Evolutionary conservation across 768 basidiomycete species (phyloP).

Genomic region (Pulveroboletus sp.): DNA sequence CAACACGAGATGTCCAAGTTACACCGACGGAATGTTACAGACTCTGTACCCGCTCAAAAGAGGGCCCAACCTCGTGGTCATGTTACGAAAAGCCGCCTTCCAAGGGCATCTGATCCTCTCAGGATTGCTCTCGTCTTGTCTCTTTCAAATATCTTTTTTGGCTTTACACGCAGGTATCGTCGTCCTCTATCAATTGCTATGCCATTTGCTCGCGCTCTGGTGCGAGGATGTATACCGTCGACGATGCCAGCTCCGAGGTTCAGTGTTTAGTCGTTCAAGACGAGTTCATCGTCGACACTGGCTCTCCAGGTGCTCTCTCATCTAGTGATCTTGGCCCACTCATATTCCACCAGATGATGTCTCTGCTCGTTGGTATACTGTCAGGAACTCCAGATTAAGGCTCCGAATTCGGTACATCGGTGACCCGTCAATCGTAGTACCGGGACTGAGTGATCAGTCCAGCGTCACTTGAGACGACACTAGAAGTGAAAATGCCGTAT

Average conservation of each 20-base stretch:
- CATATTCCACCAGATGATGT: conserved; percentile 35
- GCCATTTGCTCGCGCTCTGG: conserved; percentile 58
- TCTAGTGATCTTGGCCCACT: conserved; percentile 5
- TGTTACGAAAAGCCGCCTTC: background rate
- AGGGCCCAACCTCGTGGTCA: background rate
- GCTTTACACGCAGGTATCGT: background rate
- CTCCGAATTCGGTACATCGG: conserved; percentile 46
- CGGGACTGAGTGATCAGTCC: conserved; percentile 64
- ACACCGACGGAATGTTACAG: conserved; percentile 7
- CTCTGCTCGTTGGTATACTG: conserved; percentile 35
- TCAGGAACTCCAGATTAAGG: conserved; percentile 21
- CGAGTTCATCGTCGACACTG: conserved; percentile 47
- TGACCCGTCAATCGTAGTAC: conserved; percentile 58
- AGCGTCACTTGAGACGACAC: background rate
- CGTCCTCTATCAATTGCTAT: conserved; percentile 35
- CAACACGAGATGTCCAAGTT: conserved; percentile 5
- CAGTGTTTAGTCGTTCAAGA: conserved; percentile 63
- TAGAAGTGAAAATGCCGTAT: background rate
- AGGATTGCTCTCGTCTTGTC: conserved; percentile 5
- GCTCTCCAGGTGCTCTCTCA: conserved; percentile 46
- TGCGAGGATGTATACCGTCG: conserved; percentile 62
- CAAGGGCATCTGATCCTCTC: background rate
- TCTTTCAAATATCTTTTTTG: conserved; percentile 15
- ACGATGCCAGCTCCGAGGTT: conserved; percentile 42
- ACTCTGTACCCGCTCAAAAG: background rate